These are phyloP conservation scores for Boeremia lycopersici DNA, from an alignment of 2,329 filamentous ascomycete genomes.

Conservation along the genomic window DNA sequence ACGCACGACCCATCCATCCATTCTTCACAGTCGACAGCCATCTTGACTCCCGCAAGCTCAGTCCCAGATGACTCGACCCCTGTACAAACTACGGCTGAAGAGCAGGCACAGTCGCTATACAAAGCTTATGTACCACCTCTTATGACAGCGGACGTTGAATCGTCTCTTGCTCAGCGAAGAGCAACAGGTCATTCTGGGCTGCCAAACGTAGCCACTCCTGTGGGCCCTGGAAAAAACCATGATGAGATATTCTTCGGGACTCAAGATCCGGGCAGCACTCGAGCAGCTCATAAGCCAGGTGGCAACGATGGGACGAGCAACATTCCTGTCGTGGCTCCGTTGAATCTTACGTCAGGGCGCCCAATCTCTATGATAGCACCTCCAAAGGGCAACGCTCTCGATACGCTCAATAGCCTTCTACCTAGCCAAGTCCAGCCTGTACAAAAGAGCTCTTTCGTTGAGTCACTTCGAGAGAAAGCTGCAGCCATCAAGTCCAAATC, in stretches of 20 bases:
- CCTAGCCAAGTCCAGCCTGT: conserved; percentile 21
- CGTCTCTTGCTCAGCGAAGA: conserved; percentile 28
- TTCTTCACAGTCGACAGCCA: conserved; percentile 37
- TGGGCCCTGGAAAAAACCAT: conserved; percentile 23
- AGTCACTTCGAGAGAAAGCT: conserved; percentile 27
- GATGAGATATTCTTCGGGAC: conserved; percentile 47
- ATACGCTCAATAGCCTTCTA: conserved; percentile 29
- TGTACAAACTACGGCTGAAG: conserved; percentile 40
- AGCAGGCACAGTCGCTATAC: conserved; percentile 33
- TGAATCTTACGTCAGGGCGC: conserved; percentile 29
- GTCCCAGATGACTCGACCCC: conserved; percentile 39
- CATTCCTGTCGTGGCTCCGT: conserved; percentile 33
- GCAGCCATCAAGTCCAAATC: conserved; percentile 25
- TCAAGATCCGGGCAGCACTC: conserved; percentile 16
- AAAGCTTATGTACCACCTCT: conserved; percentile 42
- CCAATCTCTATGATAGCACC: conserved; percentile 17
- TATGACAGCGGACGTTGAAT: conserved; percentile 14
- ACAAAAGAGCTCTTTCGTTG: conserved; percentile 25
- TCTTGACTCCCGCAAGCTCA: conserved; percentile 46
- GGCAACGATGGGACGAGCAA: conserved; percentile 26
- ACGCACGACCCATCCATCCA: conserved; percentile 22
- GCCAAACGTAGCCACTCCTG: conserved; percentile 13
- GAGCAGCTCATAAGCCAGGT: conserved; percentile 21
- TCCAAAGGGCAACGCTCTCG: conserved; percentile 22
- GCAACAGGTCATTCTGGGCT: conserved; percentile 29